Evolutionary conservation across 2,329 filamentous ascomycete species (phyloP), one percentile per base, ranked within the genome.

Genomic region (Tothia fuscella): DNA sequence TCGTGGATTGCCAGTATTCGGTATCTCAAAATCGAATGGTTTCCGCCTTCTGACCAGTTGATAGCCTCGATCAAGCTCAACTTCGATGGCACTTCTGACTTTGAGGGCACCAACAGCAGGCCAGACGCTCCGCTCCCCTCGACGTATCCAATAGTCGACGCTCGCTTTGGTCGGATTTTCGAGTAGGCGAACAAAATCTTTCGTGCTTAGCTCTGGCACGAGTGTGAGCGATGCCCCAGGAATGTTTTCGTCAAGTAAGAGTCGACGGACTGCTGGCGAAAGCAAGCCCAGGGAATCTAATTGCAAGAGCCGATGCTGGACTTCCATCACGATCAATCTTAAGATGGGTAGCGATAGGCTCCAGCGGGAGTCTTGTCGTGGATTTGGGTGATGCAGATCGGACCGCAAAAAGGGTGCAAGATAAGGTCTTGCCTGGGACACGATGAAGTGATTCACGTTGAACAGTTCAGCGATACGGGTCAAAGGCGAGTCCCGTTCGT

Each of bases 361-460:
- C 71, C 72, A 63, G 64, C 72, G 59, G 65, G 75, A 53, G 65
- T 74, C 47, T 67, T 76, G 58, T 66, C 73, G 50, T 66, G 72
- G 56, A 70, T 72, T 50, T 1, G 83, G 80, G 4, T 82, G 80
- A 59, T 88, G 82, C 64, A 88, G 77, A 50, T 89, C 83, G 34
- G 80, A 82, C 47, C 81, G 78, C 4, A 93, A 68, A 52, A 94
- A 91, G 0, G 88, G 88, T 21, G 89, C 80, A 13, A 94, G 69
- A 59, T 93, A 94, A 0, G 89, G 89, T 3, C 88, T 74, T 1
- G 89, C 87, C 64, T 95, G 89, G 49, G 83, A 91, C 50, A 96
- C 78, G 49, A 96, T 86, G 62, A 93, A 95, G 65, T 95, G 88
- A 56, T 94, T 93, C 41, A 93, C 84, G 56, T 93, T 93, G 70